Conservation (phyloP, 352 stramenopile species). For the Phytopythium aichiense region DNA sequence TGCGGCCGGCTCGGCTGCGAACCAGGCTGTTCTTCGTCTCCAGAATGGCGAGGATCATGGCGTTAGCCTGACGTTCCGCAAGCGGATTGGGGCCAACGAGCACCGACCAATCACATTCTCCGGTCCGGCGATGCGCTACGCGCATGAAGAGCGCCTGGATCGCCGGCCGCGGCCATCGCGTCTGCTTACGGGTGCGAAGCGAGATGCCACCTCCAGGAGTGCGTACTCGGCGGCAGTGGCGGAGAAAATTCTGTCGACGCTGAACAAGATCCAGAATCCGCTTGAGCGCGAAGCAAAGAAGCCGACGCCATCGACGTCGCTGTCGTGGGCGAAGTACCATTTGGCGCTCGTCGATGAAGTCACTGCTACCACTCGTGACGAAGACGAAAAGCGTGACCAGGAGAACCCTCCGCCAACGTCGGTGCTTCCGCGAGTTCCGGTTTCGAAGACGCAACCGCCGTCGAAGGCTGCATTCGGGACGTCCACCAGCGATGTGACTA, state of each 20-base stretch:
- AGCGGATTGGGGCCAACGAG: slow-evolving; percentile 38
- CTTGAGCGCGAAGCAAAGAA: slow-evolving; percentile 70
- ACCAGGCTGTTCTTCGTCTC: background rate
- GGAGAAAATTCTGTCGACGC: slow-evolving; percentile 72
- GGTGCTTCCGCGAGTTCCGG: slow-evolving; percentile 42
- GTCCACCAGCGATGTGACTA: slow-evolving; percentile 3
- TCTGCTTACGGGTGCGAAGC: slow-evolving; percentile 66
- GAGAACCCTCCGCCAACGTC: slow-evolving; percentile 48
- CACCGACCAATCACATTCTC: slow-evolving; percentile 38
- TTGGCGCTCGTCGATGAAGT: slow-evolving; percentile 44
- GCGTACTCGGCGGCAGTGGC: slow-evolving; percentile 74
- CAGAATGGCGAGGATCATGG: slow-evolving; percentile 12
- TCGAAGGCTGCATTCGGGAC: slow-evolving; percentile 14
- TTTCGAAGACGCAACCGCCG: slow-evolving; percentile 8
- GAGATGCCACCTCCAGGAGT: slow-evolving; percentile 47
- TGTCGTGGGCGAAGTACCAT: slow-evolving; percentile 87
- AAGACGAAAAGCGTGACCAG: slow-evolving; percentile 26
- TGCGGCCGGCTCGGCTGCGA: slow-evolving; percentile 9
- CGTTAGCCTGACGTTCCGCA: slow-evolving; percentile 32
- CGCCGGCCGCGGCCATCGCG: slow-evolving; percentile 64
- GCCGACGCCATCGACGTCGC: slow-evolving; percentile 66
- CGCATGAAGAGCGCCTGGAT: slow-evolving; percentile 45
- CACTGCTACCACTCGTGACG: slow-evolving; percentile 7
- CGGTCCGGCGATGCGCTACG: slow-evolving; percentile 24
- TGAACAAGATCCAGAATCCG: slow-evolving; percentile 81